These are phyloP conservation scores for Blakeslea trispora DNA, from an alignment of 371 early-diverging fungal species.

Conservation along the genomic window DNA sequence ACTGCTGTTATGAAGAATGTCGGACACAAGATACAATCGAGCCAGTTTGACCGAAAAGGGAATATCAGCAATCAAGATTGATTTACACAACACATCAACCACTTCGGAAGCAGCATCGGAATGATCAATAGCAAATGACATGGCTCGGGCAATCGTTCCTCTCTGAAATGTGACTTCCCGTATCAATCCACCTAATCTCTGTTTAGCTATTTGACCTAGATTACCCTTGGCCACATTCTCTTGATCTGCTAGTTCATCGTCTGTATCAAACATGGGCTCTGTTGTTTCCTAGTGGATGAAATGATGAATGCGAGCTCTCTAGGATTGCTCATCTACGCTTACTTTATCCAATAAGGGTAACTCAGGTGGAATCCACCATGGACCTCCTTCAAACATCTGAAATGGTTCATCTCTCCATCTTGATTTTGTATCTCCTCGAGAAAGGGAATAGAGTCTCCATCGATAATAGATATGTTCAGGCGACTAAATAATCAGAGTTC, in stretches of 20 bases:
- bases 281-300: slow-evolving; percentile 39
- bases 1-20: slow-evolving; percentile 85
- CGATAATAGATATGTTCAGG: slow-evolving; percentile 89
- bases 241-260: slow-evolving; percentile 57
- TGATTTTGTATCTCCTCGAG: slow-evolving; percentile 79
- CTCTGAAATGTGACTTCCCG: slow-evolving; percentile 60
- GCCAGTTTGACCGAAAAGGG: slow-evolving; percentile 72
- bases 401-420: slow-evolving; percentile 84
- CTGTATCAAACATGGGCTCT: slow-evolving; percentile 45
- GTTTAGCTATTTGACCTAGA: slow-evolving; percentile 62
- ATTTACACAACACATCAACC: slow-evolving; percentile 64
- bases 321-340: too few relatives aligned
- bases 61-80: slow-evolving; percentile 61
- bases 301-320: too few relatives aligned
- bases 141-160: slow-evolving; percentile 74
- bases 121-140: slow-evolving; percentile 89
- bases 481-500: slow-evolving; percentile 38
- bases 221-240: slow-evolving; percentile 54
- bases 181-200: slow-evolving; percentile 59
- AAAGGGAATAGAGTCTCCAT: slow-evolving; percentile 89
- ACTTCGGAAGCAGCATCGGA: slow-evolving; percentile 82
- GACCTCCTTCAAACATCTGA: slow-evolving; percentile 85
- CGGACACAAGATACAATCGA: slow-evolving; percentile 80
- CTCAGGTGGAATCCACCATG: slow-evolving; percentile 87
- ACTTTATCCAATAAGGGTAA: slow-evolving; percentile 74